A percentile compares a stretch with the other conserved stretches of the same genome.
Conservation (phyloP, 2,329 filamentous ascomycete genomes). For the Aspergillus fischeri region DNA sequence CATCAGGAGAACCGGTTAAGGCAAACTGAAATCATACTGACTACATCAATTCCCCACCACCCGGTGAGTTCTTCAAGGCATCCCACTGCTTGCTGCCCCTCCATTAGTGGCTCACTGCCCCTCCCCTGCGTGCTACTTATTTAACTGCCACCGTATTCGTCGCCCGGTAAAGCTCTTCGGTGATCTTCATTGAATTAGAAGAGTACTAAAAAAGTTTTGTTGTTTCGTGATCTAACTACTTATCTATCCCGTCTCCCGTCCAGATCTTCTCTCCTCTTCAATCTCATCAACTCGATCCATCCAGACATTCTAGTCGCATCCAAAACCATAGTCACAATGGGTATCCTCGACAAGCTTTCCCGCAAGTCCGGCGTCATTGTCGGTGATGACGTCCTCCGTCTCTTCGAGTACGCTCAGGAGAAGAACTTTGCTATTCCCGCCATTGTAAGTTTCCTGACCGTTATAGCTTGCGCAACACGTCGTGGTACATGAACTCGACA, state of each 20-base stretch:
- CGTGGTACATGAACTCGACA: neutral
- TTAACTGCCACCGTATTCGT: constrained; percentile 22
- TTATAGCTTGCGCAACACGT: neutral
- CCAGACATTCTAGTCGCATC: constrained; percentile 1
- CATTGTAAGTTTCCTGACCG: constrained; percentile 49
- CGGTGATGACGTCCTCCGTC: constrained; percentile 62
- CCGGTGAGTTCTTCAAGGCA: constrained; percentile 31
- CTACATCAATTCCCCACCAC: constrained; percentile 32
- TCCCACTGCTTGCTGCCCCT: constrained; percentile 15
- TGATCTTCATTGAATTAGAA: neutral
- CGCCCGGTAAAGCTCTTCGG: constrained; percentile 20
- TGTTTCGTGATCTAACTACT: constrained; percentile 9
- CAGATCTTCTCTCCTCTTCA: constrained; percentile 7
- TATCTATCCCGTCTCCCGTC: constrained; percentile 2
- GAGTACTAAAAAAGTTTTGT: neutral
- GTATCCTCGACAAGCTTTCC: constrained; percentile 52
- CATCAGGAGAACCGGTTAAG: constrained; percentile 1
- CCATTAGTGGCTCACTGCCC: constrained; percentile 13
- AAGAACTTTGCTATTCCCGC: constrained; percentile 85
- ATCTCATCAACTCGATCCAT: neutral
- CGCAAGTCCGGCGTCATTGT: constrained; percentile 65
- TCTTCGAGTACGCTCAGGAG: constrained; percentile 88
- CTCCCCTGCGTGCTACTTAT: constrained; percentile 11
- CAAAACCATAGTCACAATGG: constrained; percentile 32
- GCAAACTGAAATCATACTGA: constrained; percentile 32